Evolutionary conservation across 139 green algal species (phyloP), one percentile per base, ranked within the genome.

Genomic region (Chlorella sorokiniana): DNA sequence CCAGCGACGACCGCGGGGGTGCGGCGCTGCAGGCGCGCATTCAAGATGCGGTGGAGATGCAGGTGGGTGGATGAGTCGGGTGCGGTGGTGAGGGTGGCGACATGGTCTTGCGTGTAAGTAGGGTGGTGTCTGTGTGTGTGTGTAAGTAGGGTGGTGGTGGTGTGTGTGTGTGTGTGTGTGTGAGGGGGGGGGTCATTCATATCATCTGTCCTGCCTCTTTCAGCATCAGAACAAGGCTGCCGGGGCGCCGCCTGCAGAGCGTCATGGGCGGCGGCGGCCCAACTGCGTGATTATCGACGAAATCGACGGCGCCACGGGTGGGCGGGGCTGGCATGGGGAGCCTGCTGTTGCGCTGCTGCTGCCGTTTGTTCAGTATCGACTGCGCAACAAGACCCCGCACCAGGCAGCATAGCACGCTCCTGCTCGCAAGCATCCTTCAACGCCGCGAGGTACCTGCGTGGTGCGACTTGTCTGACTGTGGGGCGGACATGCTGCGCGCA

Each of bases 281-380:
- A 98, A 97, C 79, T 96, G 91, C 77, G 87, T 98, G 56, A 90
- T 99, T 54, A 91, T 99, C 54, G 97, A 99, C 72, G 97, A 99
- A 85, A 93, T 98, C 38, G 96, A 99, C 69, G 96, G 96, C 20
- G 93, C 91, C 31, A 71, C 84, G 52, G 86, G 86, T 88, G 41
- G 23, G 78, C 20, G 29, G 44, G 48, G 71, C 25, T 44, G 64
- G 44, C 35, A 35, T 78, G 51, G 45, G 51, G 48, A n/a, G n/a
- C n/a, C n/a, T n/a, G n/a, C n/a, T n/a, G n/a, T n/a, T n/a, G n/a
- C n/a, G n/a, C n/a, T n/a, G n/a, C n/a, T n/a, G n/a, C n/a, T n/a
- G n/a, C n/a, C n/a, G n/a, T n/a, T n/a, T n/a, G n/a, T n/a, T n/a
- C n/a, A n/a, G n/a, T n/a, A n/a, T n/a, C n/a, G n/a, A n/a, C n/a